Evolutionary conservation across 2,329 filamentous ascomycete genomes (phyloP).

Genomic region (Hymenoscyphus occultus): DNA sequence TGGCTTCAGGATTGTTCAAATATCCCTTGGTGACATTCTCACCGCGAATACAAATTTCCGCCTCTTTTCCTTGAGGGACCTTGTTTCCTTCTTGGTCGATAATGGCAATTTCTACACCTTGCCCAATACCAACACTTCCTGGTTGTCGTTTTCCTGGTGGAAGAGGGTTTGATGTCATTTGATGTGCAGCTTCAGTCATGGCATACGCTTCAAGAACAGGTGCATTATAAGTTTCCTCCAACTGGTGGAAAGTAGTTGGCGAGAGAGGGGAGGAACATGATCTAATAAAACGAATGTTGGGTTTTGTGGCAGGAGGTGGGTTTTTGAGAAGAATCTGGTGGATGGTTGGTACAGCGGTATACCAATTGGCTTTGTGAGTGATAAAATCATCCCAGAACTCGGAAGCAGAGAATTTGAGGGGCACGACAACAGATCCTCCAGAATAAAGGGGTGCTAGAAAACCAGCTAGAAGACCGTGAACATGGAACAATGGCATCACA

Average conservation of each 20-base stretch:
- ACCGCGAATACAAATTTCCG: conserved; percentile 78
- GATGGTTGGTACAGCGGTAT: conserved; percentile 89
- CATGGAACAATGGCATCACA: conserved; percentile 89
- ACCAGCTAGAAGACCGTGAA: conserved; percentile 81
- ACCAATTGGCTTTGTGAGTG: conserved; percentile 78
- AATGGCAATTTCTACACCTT: conserved; percentile 79
- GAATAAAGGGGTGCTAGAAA: conserved; percentile 75
- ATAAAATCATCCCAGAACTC: conserved; percentile 81
- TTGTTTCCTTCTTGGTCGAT: conserved; percentile 67
- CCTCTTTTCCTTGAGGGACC: conserved; percentile 66
- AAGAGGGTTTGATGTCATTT: conserved; percentile 76
- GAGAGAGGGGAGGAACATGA: conserved; percentile 83
- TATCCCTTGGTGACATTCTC: conserved; percentile 84
- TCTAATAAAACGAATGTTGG: conserved; percentile 78
- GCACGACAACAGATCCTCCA: conserved; percentile 76
- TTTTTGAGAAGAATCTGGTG: conserved; percentile 83
- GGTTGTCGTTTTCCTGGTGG: conserved; percentile 72
- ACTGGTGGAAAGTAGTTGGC: conserved; percentile 75
- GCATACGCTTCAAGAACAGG: conserved; percentile 88
- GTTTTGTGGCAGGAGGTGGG: conserved; percentile 63
- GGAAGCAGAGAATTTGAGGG: conserved; percentile 73
- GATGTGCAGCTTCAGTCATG: conserved; percentile 87
- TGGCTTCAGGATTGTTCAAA: conserved; percentile 77
- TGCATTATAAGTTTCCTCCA: conserved; percentile 72
- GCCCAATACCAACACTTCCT: conserved; percentile 77